phyloP scores from a whole-genome alignment of 768 basidiomycete species.

The Panus rudis region DNA sequence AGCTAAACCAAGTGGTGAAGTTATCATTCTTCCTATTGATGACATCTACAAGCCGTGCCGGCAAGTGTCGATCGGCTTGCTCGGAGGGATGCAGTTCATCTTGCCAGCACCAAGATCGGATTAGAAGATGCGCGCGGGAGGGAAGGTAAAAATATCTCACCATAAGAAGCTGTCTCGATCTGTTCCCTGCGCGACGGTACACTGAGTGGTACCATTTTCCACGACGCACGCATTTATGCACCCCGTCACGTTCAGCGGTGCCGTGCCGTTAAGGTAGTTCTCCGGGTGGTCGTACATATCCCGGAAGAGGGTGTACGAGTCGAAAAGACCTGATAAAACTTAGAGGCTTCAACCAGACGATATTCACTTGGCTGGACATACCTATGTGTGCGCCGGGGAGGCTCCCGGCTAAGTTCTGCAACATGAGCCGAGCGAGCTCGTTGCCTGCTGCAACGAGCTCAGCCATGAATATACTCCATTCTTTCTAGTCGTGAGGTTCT shows the following conservation, averaged over 20 bases:
- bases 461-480: constrained; percentile 49
- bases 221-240: constrained; percentile 43
- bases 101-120: constrained; percentile 23
- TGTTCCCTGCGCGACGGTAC: constrained; percentile 33
- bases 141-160: constrained; percentile 28
- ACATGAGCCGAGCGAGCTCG: constrained; percentile 41
- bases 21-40: constrained; percentile 37
- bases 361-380: no score
- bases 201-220: constrained; percentile 21
- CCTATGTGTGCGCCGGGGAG: constrained; percentile 49
- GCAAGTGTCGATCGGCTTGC: constrained; percentile 47
- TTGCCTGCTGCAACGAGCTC: constrained; percentile 49
- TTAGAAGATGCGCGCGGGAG: neutral
- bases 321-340: constrained; percentile 61
- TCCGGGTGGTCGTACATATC: constrained; percentile 49
- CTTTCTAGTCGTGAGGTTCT: constrained; percentile 43
- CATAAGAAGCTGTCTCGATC: constrained; percentile 55
- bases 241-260: constrained; percentile 51
- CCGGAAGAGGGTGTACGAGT: constrained; percentile 54
- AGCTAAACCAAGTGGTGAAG: constrained; percentile 48
- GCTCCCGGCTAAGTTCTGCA: constrained; percentile 39
- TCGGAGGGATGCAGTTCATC: constrained; percentile 56
- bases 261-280: constrained; percentile 57
- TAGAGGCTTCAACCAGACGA: no score
- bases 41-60: constrained; percentile 38